Base-by-base conservation (phyloP, 495 filamentous ascomycete species). In the Polyplosphaeria fusca region DNA sequence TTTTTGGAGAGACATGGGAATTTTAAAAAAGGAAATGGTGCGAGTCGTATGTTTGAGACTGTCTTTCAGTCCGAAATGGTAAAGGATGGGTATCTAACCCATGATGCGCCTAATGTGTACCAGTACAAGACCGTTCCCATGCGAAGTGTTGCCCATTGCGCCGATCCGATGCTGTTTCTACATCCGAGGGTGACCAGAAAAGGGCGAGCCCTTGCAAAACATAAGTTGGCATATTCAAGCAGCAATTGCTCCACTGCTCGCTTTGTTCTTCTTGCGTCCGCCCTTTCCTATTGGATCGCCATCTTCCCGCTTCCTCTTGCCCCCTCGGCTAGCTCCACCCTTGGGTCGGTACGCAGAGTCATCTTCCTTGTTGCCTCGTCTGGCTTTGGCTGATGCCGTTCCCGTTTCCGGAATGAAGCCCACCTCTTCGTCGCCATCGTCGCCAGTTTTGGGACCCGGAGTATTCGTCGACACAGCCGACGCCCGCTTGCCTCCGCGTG, bases 271-370 rank as follows among this genome's bases (percentile, higher is more conserved):
- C 56, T 63, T 50, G 63, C 68, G 35, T 18, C 55, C 42, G 43
- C 65, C 60, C 68, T 58, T 77, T 25, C 44, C 44, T 49, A 40
- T 39, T 64, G 44, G 74, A 66, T 67, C 71, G 4, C 61, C 68
- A 26, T 79, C 77, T n/a, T 79, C 78, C 59, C 79, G 78, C 76
- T 88, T 89, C 75, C 86, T 84, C 68, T 83, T 83, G 20, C 73
- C 76, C 0, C 81, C 73, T 45, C 85, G 76, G 20, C 54, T 54
- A 24, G 55, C 63, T 13, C 68, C 65, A 2, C 69, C 69, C 52
- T 70, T 71, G 1, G 68, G 66, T 41, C 69, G 38, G 42, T 69
- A 66, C 14, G 64, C 43, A 12, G 76, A 73, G 67, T 91, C 88
- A 19, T 89, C 87, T 26, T 83, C 81, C 28, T 74, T 69, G 12